phyloP scores from a whole-genome alignment of 1,284 basidiomycete genomes.

The Cystobasidium slooffiae region DNA sequence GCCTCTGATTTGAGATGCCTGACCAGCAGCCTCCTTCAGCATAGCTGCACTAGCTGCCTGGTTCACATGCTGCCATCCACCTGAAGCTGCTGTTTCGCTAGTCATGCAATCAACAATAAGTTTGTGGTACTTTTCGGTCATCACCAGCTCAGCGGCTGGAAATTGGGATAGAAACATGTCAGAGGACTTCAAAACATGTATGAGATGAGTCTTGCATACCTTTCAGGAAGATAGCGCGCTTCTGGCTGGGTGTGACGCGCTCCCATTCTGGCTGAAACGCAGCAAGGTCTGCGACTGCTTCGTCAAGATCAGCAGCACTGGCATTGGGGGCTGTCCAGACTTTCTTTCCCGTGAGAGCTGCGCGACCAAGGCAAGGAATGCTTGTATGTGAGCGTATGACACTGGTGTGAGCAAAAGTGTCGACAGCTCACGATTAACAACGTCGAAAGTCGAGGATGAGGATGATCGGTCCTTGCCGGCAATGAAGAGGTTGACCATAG shows the following conservation, averaged over 20 bases:
- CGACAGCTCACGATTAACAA: slow-evolving; percentile 9
- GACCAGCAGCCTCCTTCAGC: slow-evolving; percentile 36
- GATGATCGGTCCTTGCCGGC: slow-evolving; percentile 27
- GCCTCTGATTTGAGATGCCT: slow-evolving; percentile 38
- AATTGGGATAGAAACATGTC: neutral
- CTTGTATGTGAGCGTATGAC: neutral
- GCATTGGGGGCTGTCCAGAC: slow-evolving; percentile 28
- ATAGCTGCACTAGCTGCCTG: slow-evolving; percentile 25
- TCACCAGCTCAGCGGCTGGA: slow-evolving; percentile 39
- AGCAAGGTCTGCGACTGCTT: slow-evolving; percentile 24
- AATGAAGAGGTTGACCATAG: slow-evolving; percentile 19
- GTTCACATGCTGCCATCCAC: slow-evolving; percentile 39
- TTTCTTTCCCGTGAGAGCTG: slow-evolving; percentile 30
- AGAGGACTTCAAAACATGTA: neutral
- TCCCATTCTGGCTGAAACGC: slow-evolving; percentile 43
- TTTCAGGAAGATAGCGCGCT: slow-evolving; percentile 41
- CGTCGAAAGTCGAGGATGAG: slow-evolving; percentile 7
- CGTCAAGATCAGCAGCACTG: slow-evolving; percentile 12
- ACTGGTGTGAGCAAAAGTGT: neutral
- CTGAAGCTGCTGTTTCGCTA: slow-evolving; percentile 32
- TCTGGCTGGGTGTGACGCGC: slow-evolving; percentile 30
- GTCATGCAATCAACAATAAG: slow-evolving; percentile 27
- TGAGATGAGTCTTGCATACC: neutral
- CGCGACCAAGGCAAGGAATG: neutral
- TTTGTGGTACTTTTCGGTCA: slow-evolving; percentile 28